Percentiles rank a stretch among this genome's conserved stretches.
Evolutionary conservation across 345 rosid species (phyloP).

Genomic region (Camelina sativa): DNA sequence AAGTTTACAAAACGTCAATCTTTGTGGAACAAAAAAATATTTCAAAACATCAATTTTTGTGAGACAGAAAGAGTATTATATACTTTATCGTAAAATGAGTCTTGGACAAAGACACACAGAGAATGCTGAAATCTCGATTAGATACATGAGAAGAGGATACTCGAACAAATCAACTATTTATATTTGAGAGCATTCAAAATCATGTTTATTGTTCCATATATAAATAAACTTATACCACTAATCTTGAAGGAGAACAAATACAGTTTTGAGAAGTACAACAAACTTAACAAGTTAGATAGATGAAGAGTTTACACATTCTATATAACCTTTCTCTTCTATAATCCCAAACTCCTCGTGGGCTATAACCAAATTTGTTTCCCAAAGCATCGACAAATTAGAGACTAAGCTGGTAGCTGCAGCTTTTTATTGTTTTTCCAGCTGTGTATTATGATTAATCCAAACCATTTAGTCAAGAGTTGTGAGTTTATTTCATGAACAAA

Average conservation of each 20-base stretch:
- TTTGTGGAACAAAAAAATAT: no score
- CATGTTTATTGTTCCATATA: neutral
- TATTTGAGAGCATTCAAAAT: neutral
- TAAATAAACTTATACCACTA: neutral
- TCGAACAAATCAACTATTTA: neutral
- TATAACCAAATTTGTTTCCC: neutral
- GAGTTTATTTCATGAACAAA: neutral
- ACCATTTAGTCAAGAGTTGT: neutral
- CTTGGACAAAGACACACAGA: neutral
- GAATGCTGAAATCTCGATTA: neutral
- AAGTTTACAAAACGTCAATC: no score
- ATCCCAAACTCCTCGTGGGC: neutral
- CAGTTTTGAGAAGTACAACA: constrained; percentile 17
- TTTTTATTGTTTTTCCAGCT: constrained; percentile 90
- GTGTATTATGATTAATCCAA: constrained; percentile 27
- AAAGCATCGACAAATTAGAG: neutral
- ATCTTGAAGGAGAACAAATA: neutral
- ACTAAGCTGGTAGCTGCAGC: constrained; percentile 83
- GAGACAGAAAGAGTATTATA: no score
- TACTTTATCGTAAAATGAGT: no score
- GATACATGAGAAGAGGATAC: no score
- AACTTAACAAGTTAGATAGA: constrained; percentile 13
- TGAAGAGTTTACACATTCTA: constrained; percentile 21
- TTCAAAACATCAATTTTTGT: no score
- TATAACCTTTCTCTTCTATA: constrained; percentile 14